phyloP scores from a whole-genome alignment of 2,329 filamentous ascomycete species.

The Dothiorella sarmentorum region DNA sequence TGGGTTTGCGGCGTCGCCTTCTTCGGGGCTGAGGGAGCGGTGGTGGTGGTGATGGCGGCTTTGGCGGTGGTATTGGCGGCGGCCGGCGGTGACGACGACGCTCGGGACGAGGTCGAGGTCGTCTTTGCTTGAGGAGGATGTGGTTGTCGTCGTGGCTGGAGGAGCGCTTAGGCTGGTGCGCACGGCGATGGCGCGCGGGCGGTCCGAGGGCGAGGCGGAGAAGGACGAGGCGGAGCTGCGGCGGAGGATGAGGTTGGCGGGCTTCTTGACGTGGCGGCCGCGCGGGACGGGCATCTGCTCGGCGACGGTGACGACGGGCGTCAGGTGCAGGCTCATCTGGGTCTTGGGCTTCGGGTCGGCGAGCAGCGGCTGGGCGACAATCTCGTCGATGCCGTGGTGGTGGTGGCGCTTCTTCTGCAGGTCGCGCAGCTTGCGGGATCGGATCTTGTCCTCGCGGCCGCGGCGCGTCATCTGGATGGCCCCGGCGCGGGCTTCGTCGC shows the following conservation, averaged over 20 bases:
- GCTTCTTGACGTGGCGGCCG: constrained; percentile 21
- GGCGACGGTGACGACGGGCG: constrained; percentile 35
- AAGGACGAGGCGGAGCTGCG: too few species aligned
- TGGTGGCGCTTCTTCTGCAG: not conserved
- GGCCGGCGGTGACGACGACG: not conserved
- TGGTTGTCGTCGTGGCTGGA: not conserved
- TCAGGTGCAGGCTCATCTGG: constrained; percentile 22
- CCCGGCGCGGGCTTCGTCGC: not conserved
- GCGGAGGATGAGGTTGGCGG: constrained; percentile 23
- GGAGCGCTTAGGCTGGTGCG: constrained; percentile 3
- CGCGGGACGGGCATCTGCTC: constrained; percentile 28
- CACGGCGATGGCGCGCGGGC: not conserved
- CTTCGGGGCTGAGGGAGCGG: not conserved
- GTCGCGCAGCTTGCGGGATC: constrained; percentile 33
- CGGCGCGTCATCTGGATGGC: not conserved
- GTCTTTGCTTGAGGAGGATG: not conserved
- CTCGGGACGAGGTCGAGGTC: constrained; percentile 11
- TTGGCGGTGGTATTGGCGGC: not conserved
- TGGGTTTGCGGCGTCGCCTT: too few species aligned
- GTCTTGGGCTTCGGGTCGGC: too few species aligned
- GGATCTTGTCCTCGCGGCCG: constrained; percentile 29
- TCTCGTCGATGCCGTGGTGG: constrained; percentile 19
- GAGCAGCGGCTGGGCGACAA: constrained; percentile 9
- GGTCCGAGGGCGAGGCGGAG: too few species aligned
- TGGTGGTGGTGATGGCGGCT: not conserved